Conservation (phyloP, 2,329 filamentous ascomycete genomes). For the Penicillium sp. region DNA sequence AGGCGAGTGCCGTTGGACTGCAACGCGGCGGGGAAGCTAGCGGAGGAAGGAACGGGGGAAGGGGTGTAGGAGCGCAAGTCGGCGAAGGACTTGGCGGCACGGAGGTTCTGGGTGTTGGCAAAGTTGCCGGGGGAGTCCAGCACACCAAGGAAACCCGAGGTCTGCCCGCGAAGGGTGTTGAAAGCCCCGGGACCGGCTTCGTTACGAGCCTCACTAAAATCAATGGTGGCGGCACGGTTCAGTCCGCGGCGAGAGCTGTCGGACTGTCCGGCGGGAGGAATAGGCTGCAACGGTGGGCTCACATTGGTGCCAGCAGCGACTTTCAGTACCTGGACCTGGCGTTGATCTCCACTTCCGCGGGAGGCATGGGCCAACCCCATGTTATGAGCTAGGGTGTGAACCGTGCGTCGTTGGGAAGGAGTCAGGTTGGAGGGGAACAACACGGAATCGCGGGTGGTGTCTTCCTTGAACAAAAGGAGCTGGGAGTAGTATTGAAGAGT, state of each 20-base stretch:
- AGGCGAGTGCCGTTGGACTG: slow-evolving; percentile 64
- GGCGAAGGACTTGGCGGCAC: slow-evolving; percentile 94
- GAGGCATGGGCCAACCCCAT: slow-evolving; percentile 91
- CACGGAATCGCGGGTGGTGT: slow-evolving; percentile 72
- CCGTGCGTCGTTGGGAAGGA: slow-evolving; percentile 81
- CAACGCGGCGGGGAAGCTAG: slow-evolving; percentile 76
- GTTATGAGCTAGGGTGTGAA: slow-evolving; percentile 93
- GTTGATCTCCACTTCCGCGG: slow-evolving; percentile 80
- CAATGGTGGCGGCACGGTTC: slow-evolving; percentile 93
- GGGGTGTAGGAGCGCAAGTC: slow-evolving; percentile 94
- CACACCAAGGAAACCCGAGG: slow-evolving; percentile 78
- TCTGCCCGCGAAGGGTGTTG: slow-evolving; percentile 71
- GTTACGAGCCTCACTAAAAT: slow-evolving; percentile 82
- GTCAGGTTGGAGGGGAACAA: slow-evolving; percentile 80
- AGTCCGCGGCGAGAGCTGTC: slow-evolving; percentile 81
- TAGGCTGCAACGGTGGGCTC: slow-evolving; percentile 64
- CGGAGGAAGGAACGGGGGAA: slow-evolving; percentile 85
- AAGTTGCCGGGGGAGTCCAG: slow-evolving; percentile 72
- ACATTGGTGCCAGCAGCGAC: slow-evolving; percentile 54
- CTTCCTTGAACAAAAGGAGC: slow-evolving; percentile 83
- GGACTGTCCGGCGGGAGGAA: slow-evolving; percentile 64
- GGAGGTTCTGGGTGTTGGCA: slow-evolving; percentile 74
- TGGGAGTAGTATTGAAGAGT: slow-evolving; percentile 89
- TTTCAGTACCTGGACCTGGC: slow-evolving; percentile 85
- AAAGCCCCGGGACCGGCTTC: slow-evolving; percentile 68